Base-by-base conservation (phyloP, 2,329 filamentous ascomycete genomes). In the Clarireedia homoeocarpa region DNA sequence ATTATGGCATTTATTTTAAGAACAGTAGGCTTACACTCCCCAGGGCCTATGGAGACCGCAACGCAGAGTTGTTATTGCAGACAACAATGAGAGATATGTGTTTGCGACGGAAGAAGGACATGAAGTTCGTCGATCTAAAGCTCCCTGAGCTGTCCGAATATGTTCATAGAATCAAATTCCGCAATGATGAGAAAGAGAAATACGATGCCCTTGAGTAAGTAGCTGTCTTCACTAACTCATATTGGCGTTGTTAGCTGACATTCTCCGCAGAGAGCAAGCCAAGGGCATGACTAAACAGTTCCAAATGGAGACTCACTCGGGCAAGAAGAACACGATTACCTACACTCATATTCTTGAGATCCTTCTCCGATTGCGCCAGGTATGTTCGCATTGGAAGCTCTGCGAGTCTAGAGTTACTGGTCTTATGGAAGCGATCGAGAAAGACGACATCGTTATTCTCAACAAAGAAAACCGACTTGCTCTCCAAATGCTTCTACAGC, bases 321-420 rank as follows among this genome's bases (percentile, higher is more conserved):
- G 7, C 48, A 46, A 40, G 27, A 77, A 63, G 69, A 66, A 63
- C 10, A 57, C 73, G 53, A 76, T 81, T 2, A 78, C 78, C 1
- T 95, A 94, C 67, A 83, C 86, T 7, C 81, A 86, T 64, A 77
- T 96, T 1, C 78, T 96, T 10, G 90, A 95, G 70, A 81, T 91
- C 15, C 77, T 96, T 4, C 80, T 96, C 5, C 84, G 91, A 12
- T 81, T 95, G 62, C 82, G 91, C 17, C 91, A 96, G 72, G 81
- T 88, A 69, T 96, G 91, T 71, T 91, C 92, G 62, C 91, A 95
- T 69, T 95, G 89, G 89, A 85, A 86, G 7, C 78, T 96, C 10
- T 89, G 88, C 66, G 86, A 84, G 50, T 78, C 86, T 34, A 84
- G 88, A 12, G 78, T 95, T n/a, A 79, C 81, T 9, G 81, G 84